phyloP scores from a whole-genome alignment of 2,329 filamentous ascomycete species.

The Diplodia scrobiculata region DNA sequence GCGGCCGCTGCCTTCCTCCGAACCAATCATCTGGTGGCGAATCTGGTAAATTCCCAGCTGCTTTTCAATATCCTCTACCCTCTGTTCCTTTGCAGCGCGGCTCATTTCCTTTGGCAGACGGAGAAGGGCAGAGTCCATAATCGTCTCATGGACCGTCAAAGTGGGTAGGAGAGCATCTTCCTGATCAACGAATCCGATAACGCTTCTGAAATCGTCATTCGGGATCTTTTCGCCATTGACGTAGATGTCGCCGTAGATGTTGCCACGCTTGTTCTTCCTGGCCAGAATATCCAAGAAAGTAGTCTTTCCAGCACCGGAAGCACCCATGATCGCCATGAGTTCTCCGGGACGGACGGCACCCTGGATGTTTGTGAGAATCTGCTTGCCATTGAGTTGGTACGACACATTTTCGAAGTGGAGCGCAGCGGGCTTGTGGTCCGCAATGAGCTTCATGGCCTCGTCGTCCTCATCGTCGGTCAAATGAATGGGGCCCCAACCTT shows the following conservation, averaged over 20 bases:
- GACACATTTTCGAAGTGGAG: conserved; percentile 85
- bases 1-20: conserved; percentile 88
- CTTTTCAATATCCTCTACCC: conserved; percentile 88
- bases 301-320: conserved; percentile 95
- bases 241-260: conserved; percentile 76
- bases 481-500: conserved; percentile 69
- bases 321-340: conserved; percentile 95
- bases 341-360: conserved; percentile 94
- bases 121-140: conserved; percentile 87
- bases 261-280: conserved; percentile 91
- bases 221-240: conserved; percentile 89
- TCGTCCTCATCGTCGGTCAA: conserved; percentile 81
- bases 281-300: conserved; percentile 95
- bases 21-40: conserved; percentile 91
- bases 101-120: conserved; percentile 93
- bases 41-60: conserved; percentile 95
- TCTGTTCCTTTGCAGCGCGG: conserved; percentile 80
- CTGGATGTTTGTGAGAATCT: conserved; percentile 77
- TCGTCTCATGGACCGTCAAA: conserved; percentile 95
- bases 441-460: conserved; percentile 81
- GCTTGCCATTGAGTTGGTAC: conserved; percentile 83
- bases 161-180: conserved; percentile 97
- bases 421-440: conserved; percentile 86
- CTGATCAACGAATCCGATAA: conserved; percentile 96
- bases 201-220: conserved; percentile 82